Conservation (phyloP, 371 early-diverging fungal genomes). For the Mortierella sp. region DNA sequence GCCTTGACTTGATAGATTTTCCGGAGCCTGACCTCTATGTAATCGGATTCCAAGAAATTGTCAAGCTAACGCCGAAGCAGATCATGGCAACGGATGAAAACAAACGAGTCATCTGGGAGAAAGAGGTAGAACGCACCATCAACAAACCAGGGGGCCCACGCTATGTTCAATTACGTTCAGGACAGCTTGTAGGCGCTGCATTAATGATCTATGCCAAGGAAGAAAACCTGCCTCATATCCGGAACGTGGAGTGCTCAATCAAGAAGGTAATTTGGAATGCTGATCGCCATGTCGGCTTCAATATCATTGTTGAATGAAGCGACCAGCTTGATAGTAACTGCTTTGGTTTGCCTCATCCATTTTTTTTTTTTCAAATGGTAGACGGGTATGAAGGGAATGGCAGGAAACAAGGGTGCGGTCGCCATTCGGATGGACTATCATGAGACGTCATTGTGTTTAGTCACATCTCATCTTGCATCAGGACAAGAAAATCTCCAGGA, state of each 20-base stretch:
- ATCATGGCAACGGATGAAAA: conserved; percentile 84
- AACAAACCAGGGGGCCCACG: conserved; percentile 57
- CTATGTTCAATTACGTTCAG: conserved; percentile 83
- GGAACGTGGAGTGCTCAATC: conserved; percentile 82
- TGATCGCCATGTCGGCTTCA: not conserved
- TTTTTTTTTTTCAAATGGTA: conserved; percentile 15
- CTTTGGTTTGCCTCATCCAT: not conserved
- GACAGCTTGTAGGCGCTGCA: conserved; percentile 90
- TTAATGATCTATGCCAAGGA: conserved; percentile 83
- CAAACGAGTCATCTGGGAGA: conserved; percentile 71
- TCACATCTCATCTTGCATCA: conserved; percentile 94
- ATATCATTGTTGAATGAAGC: not conserved
- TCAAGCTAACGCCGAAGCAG: conserved; percentile 88
- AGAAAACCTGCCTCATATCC: conserved; percentile 73
- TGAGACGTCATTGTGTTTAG: conserved; percentile 89
- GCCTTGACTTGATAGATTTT: conserved; percentile 29
- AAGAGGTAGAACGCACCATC: conserved; percentile 67
- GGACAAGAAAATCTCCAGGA: conserved; percentile 86
- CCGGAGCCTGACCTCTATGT: conserved; percentile 84
- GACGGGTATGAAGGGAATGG: conserved; percentile 85
- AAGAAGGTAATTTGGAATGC: conserved; percentile 67
- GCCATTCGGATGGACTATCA: conserved; percentile 86
- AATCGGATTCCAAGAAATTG: conserved; percentile 95
- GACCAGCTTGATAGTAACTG: not conserved
- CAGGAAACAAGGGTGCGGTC: conserved; percentile 92